Conservation (phyloP, 2,329 filamentous ascomycete genomes). For the Sporothrix globosa region DNA sequence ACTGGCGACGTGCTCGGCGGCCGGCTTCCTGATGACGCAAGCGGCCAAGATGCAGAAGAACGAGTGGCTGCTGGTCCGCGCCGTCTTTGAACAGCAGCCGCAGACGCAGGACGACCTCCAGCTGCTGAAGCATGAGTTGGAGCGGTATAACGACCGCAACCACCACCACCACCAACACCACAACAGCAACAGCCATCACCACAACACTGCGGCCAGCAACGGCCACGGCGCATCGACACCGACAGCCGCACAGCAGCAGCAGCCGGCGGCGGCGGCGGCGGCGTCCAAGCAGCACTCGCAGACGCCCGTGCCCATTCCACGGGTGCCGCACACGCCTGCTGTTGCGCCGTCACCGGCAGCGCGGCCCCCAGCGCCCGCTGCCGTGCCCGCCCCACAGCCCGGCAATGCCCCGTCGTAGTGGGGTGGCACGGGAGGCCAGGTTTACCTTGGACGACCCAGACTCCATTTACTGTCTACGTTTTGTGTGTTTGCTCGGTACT, state of each 20-base stretch:
- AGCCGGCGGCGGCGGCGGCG: conserved; percentile 3
- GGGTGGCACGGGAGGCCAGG: neutral
- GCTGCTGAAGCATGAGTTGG: conserved; percentile 59
- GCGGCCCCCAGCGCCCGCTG: conserved; percentile 13
- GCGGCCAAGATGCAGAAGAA: conserved; percentile 68
- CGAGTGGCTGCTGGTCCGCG: conserved; percentile 74
- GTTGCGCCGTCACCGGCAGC: neutral
- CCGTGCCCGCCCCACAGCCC: neutral
- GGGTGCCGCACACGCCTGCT: conserved; percentile 34
- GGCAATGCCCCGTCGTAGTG: neutral
- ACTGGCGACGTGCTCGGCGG: conserved; percentile 65
- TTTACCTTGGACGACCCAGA: neutral
- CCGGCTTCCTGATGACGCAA: conserved; percentile 70
- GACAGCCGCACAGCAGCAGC: neutral
- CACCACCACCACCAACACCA: conserved; percentile 12
- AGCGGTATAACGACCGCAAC: conserved; percentile 44
- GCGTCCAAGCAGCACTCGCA: conserved; percentile 33
- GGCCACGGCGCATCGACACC: neutral
- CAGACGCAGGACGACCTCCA: conserved; percentile 65
- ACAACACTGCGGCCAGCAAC: conserved; percentile 19
- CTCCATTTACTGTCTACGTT: neutral
- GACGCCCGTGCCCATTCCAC: conserved; percentile 39
- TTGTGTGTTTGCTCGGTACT: neutral
- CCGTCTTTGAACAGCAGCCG: conserved; percentile 68
- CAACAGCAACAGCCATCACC: conserved; percentile 11